Evolutionary conservation across 305 asterid genomes (phyloP).

Genomic region (Fraxinus floribunda): DNA sequence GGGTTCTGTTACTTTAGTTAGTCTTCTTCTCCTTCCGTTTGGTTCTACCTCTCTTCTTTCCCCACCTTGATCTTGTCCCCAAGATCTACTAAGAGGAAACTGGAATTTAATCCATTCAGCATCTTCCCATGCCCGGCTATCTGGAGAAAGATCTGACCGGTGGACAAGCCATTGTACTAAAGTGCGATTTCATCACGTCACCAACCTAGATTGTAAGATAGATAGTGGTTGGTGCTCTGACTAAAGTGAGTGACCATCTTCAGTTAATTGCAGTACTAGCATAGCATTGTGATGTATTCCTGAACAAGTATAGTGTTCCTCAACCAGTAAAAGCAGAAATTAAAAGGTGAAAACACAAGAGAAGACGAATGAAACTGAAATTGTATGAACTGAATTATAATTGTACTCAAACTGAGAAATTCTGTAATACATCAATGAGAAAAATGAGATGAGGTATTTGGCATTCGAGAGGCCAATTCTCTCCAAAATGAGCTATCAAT

Average conservation of each 20-base stretch:
- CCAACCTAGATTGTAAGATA: background rate
- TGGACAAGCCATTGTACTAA: background rate
- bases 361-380: too few species aligned
- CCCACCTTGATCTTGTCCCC: background rate
- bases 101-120: background rate
- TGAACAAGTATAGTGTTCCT: too few species aligned
- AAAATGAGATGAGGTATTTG: too few species aligned
- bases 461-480: too few species aligned
- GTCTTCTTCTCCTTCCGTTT: background rate
- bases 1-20: too few species aligned
- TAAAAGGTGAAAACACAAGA: too few species aligned
- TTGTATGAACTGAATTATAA: too few species aligned
- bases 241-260: background rate
- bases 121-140: background rate
- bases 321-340: too few species aligned
- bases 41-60: background rate
- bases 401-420: too few species aligned
- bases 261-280: background rate
- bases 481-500: too few species aligned
- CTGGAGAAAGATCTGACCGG: background rate
- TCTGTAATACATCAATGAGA: too few species aligned
- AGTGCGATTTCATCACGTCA: background rate
- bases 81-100: background rate
- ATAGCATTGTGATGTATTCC: background rate
- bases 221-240: background rate